phyloP scores from a whole-genome alignment of 2,329 filamentous ascomycete genomes.

The Cytospora mali region DNA sequence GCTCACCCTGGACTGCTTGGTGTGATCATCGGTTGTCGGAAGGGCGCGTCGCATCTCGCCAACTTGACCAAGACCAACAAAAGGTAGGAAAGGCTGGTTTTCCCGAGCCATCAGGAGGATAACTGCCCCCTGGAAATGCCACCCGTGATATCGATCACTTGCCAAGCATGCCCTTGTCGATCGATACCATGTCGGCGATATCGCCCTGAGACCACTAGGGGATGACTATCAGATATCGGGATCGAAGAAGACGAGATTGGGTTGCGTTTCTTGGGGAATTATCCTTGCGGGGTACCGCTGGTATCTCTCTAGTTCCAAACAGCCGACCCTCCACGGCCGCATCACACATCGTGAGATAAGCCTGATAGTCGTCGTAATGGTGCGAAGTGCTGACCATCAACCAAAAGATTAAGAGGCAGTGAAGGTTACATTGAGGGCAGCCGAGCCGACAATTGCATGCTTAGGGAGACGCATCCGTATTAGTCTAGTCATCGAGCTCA shows the following conservation, averaged over 20 bases:
- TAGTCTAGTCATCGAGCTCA: neutral
- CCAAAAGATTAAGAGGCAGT: neutral
- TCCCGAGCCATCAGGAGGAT: too few relatives aligned
- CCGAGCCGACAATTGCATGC: slow-evolving; percentile 1
- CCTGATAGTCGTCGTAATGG: slow-evolving; percentile 5
- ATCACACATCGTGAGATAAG: neutral
- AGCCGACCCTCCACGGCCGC: slow-evolving; percentile 12
- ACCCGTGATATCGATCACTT: too few relatives aligned
- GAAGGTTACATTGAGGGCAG: slow-evolving; percentile 20
- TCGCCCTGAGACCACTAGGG: neutral
- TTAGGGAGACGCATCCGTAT: neutral
- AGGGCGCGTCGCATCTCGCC: neutral
- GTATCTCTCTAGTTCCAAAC: slow-evolving; percentile 1
- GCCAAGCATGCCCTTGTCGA: too few relatives aligned
- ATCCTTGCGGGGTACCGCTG: slow-evolving; percentile 8
- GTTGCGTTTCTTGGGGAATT: neutral
- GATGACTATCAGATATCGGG: slow-evolving; percentile 6
- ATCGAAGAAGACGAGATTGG: slow-evolving; percentile 2
- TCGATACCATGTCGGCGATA: neutral
- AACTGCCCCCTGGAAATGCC: too few relatives aligned
- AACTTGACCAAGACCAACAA: neutral
- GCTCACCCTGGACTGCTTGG: neutral
- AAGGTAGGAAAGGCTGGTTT: too few relatives aligned
- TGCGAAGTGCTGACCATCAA: slow-evolving; percentile 1
- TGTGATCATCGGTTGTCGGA: neutral